Conservation (phyloP, 768 basidiomycete species). For the Termitomyces sp. region DNA sequence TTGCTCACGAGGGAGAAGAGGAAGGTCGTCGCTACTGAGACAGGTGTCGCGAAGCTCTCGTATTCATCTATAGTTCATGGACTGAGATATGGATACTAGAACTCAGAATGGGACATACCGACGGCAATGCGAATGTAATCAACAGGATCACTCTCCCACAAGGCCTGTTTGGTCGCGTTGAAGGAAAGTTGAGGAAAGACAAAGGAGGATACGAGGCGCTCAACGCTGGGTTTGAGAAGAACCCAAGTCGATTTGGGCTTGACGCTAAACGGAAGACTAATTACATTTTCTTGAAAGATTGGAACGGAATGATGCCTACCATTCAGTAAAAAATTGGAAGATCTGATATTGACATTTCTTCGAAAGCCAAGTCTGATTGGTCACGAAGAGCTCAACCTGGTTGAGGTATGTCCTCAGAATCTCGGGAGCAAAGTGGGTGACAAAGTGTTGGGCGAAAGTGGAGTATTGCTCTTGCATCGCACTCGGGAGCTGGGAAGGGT, state of each 20-base stretch:
- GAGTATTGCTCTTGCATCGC: slow-evolving; percentile 65
- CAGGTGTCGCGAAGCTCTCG: slow-evolving; percentile 71
- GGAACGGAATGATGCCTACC: slow-evolving; percentile 39
- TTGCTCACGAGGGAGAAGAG: slow-evolving; percentile 72
- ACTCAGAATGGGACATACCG: slow-evolving; percentile 35
- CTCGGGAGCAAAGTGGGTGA: slow-evolving; percentile 75
- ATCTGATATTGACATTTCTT: slow-evolving; percentile 82
- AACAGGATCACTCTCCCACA: slow-evolving; percentile 79
- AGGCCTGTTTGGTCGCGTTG: slow-evolving; percentile 54
- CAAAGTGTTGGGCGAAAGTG: slow-evolving; percentile 72
- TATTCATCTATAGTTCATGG: slow-evolving; percentile 57
- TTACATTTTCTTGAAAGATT: neutral
- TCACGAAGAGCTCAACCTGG: slow-evolving; percentile 68
- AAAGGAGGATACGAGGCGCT: slow-evolving; percentile 71
- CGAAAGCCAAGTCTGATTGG: slow-evolving; percentile 70
- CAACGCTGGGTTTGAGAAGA: slow-evolving; percentile 79
- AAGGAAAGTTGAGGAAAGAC: slow-evolving; percentile 87
- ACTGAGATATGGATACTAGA: neutral
- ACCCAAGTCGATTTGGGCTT: slow-evolving; percentile 93
- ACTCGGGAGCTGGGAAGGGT: slow-evolving; percentile 79
- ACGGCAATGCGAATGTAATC: slow-evolving; percentile 75
- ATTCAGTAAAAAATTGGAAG: slow-evolving; percentile 83
- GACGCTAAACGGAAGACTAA: slow-evolving; percentile 41
- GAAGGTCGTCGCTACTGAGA: slow-evolving; percentile 76
- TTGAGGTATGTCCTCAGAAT: slow-evolving; percentile 76